phyloP scores from a whole-genome alignment of 495 filamentous ascomycete species.

The Thermothielavioides terrestris region DNA sequence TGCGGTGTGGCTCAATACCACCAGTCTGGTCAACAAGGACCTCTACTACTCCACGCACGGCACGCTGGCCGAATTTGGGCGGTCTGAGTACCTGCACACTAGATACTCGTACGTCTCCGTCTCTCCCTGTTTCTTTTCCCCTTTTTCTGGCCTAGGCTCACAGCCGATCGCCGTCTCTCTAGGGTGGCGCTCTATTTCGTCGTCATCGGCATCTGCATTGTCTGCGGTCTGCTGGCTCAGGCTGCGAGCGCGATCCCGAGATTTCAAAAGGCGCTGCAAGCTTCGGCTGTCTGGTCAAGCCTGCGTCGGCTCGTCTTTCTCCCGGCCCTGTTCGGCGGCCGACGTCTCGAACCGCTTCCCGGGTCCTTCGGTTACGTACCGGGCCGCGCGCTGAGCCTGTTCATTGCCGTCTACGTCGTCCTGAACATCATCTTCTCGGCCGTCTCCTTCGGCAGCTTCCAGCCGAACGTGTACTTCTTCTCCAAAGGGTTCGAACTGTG shows the following conservation, averaged over 20 bases:
- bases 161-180: background rate
- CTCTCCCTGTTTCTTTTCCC: background rate
- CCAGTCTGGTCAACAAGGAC: background rate
- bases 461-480: background rate
- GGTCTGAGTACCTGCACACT: background rate
- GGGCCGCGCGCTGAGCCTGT: background rate
- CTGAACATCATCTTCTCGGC: background rate
- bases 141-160: background rate
- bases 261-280: background rate
- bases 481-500: background rate
- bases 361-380: background rate
- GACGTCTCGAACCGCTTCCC: background rate
- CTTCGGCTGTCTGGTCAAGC: background rate
- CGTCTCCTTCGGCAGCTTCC: background rate
- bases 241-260: background rate
- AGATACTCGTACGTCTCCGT: background rate
- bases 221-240: background rate
- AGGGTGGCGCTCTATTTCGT: background rate
- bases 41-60: background rate
- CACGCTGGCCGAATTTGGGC: background rate
- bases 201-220: background rate
- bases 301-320: background rate
- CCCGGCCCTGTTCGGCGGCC: background rate
- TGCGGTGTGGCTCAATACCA: background rate
- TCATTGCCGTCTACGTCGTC: background rate